Conservation (phyloP, 495 filamentous ascomycete species). For the Staphylotrichum longicolle region DNA sequence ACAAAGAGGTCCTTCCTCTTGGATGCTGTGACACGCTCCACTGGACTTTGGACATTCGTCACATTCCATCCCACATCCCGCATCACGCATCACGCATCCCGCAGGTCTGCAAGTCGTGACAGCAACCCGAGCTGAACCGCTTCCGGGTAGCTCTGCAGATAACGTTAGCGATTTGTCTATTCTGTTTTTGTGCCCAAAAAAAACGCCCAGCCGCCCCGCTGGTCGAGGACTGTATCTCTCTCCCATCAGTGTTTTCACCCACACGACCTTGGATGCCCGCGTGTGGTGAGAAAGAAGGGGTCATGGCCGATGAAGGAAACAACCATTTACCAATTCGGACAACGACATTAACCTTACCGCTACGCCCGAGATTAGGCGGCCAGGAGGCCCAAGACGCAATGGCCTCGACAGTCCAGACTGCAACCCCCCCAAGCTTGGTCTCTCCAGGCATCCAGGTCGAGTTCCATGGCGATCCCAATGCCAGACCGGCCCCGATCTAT, state of each 20-base stretch:
- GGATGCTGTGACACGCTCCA: not conserved
- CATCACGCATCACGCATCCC: not conserved
- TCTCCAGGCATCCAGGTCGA: conserved; percentile 45
- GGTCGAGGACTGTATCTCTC: too few species aligned
- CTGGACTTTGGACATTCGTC: not conserved
- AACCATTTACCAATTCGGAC: not conserved
- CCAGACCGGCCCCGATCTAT: conserved; percentile 23
- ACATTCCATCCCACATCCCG: not conserved
- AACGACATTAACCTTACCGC: conserved; percentile 23
- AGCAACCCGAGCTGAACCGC: too few species aligned
- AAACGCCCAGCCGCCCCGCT: not conserved
- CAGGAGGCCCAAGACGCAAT: not conserved
- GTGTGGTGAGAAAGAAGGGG: not conserved
- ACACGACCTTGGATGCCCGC: not conserved
- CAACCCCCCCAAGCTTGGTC: conserved; percentile 29
- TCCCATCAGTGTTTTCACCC: too few species aligned
- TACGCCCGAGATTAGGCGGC: conserved; percentile 18
- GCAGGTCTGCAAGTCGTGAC: too few species aligned
- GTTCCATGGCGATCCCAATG: conserved; percentile 31
- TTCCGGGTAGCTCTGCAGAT: too few species aligned
- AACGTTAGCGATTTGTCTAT: too few species aligned
- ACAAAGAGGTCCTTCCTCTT: not conserved
- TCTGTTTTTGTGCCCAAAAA: not conserved
- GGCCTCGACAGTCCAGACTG: conserved; percentile 8
- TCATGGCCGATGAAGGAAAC: conserved; percentile 16